Evolutionary conservation across 768 basidiomycete genomes (phyloP).

Genomic region (Podaxis sp.): DNA sequence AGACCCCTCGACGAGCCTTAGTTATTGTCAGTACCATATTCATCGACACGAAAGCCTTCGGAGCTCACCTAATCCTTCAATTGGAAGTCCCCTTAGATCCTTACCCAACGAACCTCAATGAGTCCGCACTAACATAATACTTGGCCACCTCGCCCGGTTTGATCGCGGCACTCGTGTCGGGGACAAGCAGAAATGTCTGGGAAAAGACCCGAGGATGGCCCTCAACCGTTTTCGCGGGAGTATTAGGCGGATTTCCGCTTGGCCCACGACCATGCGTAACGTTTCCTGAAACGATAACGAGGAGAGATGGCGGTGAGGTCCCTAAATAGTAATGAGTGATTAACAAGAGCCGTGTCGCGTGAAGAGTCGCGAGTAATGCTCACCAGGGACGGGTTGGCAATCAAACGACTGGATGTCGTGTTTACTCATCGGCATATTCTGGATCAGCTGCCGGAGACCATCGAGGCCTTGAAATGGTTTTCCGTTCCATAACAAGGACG

Average conservation of each 20-base stretch:
- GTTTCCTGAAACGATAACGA: conserved; percentile 77
- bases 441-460: conserved; percentile 60
- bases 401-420: conserved; percentile 88
- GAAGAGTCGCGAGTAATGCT: conserved; percentile 9
- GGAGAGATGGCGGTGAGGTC: conserved; percentile 70
- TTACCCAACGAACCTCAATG: conserved; percentile 79
- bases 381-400: conserved; percentile 86
- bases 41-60: neutral
- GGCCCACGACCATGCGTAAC: conserved; percentile 67
- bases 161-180: conserved; percentile 61
- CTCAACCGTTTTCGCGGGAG: conserved; percentile 52
- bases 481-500: conserved; percentile 84
- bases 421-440: conserved; percentile 72
- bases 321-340: conserved; percentile 37
- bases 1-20: neutral
- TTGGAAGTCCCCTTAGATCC: conserved; percentile 5
- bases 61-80: neutral
- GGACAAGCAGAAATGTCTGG: conserved; percentile 82
- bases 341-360: neutral
- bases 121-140: conserved; percentile 78
- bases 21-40: neutral
- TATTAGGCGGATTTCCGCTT: conserved; percentile 50
- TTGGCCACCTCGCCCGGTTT: conserved; percentile 74
- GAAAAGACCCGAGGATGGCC: conserved; percentile 83
- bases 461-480: conserved; percentile 71